Base-by-base conservation (phyloP, 1,284 basidiomycete species). In the Sporisorium sorghi region DNA sequence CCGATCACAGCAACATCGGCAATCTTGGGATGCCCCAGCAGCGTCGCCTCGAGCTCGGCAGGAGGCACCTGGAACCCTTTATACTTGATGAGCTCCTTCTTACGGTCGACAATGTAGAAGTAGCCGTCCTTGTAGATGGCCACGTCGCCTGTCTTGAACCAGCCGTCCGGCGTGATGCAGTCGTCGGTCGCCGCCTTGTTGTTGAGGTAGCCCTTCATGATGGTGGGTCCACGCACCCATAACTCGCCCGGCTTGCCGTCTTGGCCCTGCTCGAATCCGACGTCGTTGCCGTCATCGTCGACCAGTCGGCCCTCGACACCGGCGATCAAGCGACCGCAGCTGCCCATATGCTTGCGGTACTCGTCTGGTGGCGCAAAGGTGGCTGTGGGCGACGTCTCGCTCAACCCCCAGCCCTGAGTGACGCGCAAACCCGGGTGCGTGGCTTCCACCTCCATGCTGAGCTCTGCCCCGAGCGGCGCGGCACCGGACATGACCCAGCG, bases 241-340 rank as follows among this genome's bases (percentile, higher is more conserved):
- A 80, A 65, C 47, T 80, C 76, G 28, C 78, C 78, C 7, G 78
- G 76, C 35, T 79, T 76, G 62, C 73, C 88, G 2, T 87, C 87
- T 46, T 87, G 86, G 17, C 87, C 89, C 69, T 88, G 87, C 4
- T 81, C 68, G 55, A 64, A 86, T 87, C 23, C 71, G 8, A 82
- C 77, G 33, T 82, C 77, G 40, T 75, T 60, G 35, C 81, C 83
- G 19, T 87, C 90, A 0, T 78, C 73, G 33, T 88, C 85, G 19
- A 96, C 90, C 15, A 97, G 84, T 8, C 92, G 88, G 0, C 90
- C 90, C 80, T 94, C 89, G 28, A 94, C 87, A 68, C 92, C 92
- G 0, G 94, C 90, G 12, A 95, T 83, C 2, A 95, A 86, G 1
- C 87, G 83, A 1, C 94, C 94, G 59, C 86, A 55, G 83, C 84